A percentile compares a stretch with the other conserved stretches of the same genome.
Conservation (phyloP, 2,329 filamentous ascomycete species). For the Cladosporium sp. region DNA sequence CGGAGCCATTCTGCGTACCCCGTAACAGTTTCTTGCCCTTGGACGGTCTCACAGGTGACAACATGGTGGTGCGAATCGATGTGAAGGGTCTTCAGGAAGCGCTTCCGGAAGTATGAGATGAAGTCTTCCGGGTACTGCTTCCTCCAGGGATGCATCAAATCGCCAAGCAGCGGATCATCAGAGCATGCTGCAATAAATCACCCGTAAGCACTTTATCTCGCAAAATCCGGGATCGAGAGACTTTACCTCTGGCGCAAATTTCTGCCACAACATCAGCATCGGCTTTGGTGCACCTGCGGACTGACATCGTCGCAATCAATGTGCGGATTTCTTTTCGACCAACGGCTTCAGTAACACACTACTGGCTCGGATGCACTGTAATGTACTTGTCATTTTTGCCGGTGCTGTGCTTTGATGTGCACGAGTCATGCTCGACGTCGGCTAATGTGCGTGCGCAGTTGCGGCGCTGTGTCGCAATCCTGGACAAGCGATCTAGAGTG, state of each 20-base stretch:
- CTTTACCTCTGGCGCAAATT: constrained; percentile 1
- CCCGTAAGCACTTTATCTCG: neutral
- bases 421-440: neutral
- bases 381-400: too few relatives aligned
- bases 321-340: neutral
- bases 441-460: neutral
- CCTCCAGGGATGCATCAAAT: constrained; percentile 31
- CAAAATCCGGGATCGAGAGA: neutral
- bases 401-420: too few relatives aligned
- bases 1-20: constrained; percentile 4
- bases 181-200: constrained; percentile 24
- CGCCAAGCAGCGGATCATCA: constrained; percentile 31
- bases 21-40: neutral
- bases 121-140: constrained; percentile 25
- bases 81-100: neutral
- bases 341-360: too few relatives aligned
- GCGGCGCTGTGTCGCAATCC: neutral
- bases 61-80: neutral
- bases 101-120: constrained; percentile 25
- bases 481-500: neutral
- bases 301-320: neutral
- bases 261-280: neutral
- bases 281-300: neutral
- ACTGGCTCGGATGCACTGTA: too few relatives aligned
- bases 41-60: neutral